phyloP scores from a whole-genome alignment of 106 monocot genomes.

The Cymbidium sinense region DNA sequence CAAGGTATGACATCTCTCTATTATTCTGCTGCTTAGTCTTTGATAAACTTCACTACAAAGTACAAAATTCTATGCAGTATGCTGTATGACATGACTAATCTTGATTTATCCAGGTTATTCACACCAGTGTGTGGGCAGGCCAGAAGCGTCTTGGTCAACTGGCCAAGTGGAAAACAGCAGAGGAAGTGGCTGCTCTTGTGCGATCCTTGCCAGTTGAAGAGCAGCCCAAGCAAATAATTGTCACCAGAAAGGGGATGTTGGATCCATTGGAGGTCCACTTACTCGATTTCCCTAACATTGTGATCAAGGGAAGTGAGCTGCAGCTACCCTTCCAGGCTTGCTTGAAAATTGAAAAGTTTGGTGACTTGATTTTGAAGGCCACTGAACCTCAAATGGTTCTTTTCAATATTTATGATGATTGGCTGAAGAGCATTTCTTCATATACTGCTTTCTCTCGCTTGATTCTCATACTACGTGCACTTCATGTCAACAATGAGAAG shows the following conservation, averaged over 20 bases:
- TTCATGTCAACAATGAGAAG: conserved; percentile 99
- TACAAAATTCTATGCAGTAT: neutral
- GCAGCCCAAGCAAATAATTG: conserved; percentile 99
- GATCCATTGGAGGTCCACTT: conserved; percentile 98
- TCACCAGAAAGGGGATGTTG: conserved; percentile 97
- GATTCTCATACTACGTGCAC: conserved; percentile 84
- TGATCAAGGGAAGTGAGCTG: conserved; percentile 97
- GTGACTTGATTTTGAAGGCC: conserved; percentile 97
- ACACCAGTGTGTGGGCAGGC: conserved; percentile 99
- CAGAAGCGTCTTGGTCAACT: conserved; percentile 99
- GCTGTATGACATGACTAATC: neutral
- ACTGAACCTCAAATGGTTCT: conserved; percentile 99
- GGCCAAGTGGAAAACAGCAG: conserved; percentile 99
- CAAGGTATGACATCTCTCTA: conserved; percentile 42
- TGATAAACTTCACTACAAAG: neutral
- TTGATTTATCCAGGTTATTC: conserved; percentile 68
- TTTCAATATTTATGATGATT: conserved; percentile 99
- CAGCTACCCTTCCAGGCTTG: conserved; percentile 99
- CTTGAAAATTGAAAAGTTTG: conserved; percentile 97
- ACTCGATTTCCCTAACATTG: conserved; percentile 98
- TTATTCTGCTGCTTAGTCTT: neutral
- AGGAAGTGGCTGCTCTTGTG: conserved; percentile 95
- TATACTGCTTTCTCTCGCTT: conserved; percentile 98
- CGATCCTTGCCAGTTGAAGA: conserved; percentile 97
- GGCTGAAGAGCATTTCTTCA: conserved; percentile 97